Evolutionary conservation across 495 filamentous ascomycete genomes (phyloP).

Genomic region (Penicillium tannophilum): DNA sequence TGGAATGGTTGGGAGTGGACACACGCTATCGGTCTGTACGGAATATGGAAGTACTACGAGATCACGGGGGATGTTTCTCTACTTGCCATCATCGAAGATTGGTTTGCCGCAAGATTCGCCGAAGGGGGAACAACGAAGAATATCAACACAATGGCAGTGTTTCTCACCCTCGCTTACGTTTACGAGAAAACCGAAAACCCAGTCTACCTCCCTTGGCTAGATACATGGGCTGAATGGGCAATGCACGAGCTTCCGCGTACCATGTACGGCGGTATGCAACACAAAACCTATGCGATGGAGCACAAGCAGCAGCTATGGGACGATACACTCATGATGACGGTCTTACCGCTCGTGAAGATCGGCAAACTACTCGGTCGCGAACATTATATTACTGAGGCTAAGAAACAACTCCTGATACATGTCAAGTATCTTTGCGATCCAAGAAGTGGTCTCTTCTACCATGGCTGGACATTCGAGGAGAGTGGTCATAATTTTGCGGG

Average conservation of each 20-base stretch:
- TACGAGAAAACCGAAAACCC: slow-evolving; percentile 11
- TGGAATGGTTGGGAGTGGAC: slow-evolving; percentile 84
- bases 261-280: slow-evolving; percentile 8
- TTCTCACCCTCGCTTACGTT: slow-evolving; percentile 10
- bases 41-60: slow-evolving; percentile 73
- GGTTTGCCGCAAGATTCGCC: slow-evolving; percentile 13
- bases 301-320: slow-evolving; percentile 16
- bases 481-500: slow-evolving; percentile 59
- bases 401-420: slow-evolving; percentile 63
- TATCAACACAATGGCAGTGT: slow-evolving; percentile 12
- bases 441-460: slow-evolving; percentile 61
- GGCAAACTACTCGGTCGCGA: slow-evolving; percentile 57
- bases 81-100: slow-evolving; percentile 6
- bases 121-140: slow-evolving; percentile 12
- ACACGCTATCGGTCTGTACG: slow-evolving; percentile 74
- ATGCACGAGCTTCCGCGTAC: slow-evolving; percentile 15
- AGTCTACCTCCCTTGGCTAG: slow-evolving; percentile 9
- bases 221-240: slow-evolving; percentile 13
- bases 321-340: slow-evolving; percentile 65
- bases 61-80: slow-evolving; percentile 52
- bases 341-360: slow-evolving; percentile 66
- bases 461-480: slow-evolving; percentile 23
- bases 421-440: slow-evolving; percentile 64
- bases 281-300: slow-evolving; percentile 10
- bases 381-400: slow-evolving; percentile 64